Evolutionary conservation across 164 flowering plant genomes (phyloP).

Genomic region (Chimonanthus praecox): DNA sequence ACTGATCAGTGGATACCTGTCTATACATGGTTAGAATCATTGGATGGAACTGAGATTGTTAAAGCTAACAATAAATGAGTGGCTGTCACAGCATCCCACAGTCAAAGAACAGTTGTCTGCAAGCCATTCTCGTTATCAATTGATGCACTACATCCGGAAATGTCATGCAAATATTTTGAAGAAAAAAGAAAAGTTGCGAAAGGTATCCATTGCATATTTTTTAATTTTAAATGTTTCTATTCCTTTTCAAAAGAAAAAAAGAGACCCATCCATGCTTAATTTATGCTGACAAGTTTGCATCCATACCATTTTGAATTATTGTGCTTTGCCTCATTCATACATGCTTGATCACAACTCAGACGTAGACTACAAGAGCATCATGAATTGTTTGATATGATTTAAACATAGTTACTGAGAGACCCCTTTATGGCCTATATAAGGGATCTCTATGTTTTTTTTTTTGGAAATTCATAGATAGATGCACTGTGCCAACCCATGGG

Average conservation of each 20-base stretch:
- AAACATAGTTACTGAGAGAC: too few relatives aligned
- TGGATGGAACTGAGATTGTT: constrained; percentile 57
- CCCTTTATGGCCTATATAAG: too few relatives aligned
- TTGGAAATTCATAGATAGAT: too few relatives aligned
- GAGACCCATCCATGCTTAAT: not conserved
- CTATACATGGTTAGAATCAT: constrained; percentile 76
- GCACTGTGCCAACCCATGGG: too few relatives aligned
- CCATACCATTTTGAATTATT: too few relatives aligned
- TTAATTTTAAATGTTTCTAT: too few relatives aligned
- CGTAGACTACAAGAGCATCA: not conserved
- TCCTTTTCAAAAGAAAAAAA: not conserved
- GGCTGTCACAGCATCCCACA: constrained; percentile 45
- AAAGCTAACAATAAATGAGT: constrained; percentile 58
- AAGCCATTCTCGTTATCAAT: constrained; percentile 72
- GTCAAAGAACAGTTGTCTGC: constrained; percentile 47
- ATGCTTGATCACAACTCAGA: not conserved
- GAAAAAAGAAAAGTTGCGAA: constrained; percentile 51
- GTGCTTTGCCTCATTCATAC: not conserved
- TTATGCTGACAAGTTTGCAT: too few relatives aligned
- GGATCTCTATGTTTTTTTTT: too few relatives aligned
- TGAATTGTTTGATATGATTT: not conserved
- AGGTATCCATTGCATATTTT: constrained; percentile 23
- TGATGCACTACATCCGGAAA: constrained; percentile 79
- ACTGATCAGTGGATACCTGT: constrained; percentile 85
- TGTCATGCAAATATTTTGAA: constrained; percentile 72